phyloP scores from a whole-genome alignment of 2,329 filamentous ascomycete genomes.

The Botryotinia convoluta region DNA sequence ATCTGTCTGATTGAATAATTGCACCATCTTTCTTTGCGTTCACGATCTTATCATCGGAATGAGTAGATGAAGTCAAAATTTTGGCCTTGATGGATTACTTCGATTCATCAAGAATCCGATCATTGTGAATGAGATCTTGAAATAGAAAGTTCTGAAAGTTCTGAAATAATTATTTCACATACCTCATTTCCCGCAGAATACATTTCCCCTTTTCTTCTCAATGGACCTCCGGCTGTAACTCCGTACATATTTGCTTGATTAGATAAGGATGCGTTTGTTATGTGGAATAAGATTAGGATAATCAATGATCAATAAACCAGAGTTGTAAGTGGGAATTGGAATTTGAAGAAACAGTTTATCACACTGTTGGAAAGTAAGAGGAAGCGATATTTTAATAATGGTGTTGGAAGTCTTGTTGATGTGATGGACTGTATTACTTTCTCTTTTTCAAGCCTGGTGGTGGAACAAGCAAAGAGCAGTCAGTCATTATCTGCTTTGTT shows the following conservation, averaged over 20 bases:
- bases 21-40: neutral
- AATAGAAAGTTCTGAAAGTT: neutral
- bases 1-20: neutral
- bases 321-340: neutral
- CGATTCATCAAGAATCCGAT: neutral
- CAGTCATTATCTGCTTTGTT: constrained; percentile 10
- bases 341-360: neutral
- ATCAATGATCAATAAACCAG: neutral
- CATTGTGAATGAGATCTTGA: neutral
- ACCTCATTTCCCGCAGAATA: constrained; percentile 33
- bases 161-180: constrained; percentile 22
- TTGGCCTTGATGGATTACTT: neutral
- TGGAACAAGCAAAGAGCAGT: neutral
- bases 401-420: neutral
- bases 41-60: neutral
- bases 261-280: neutral
- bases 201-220: constrained; percentile 21
- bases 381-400: neutral
- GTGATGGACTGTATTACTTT: neutral
- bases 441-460: neutral
- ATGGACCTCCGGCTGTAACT: constrained; percentile 1
- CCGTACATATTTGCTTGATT: constrained; percentile 9
- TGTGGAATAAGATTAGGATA: neutral
- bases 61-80: neutral
- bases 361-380: neutral